Base-by-base conservation (phyloP, 495 filamentous ascomycete genomes). In the Xeromyces bisporus region DNA sequence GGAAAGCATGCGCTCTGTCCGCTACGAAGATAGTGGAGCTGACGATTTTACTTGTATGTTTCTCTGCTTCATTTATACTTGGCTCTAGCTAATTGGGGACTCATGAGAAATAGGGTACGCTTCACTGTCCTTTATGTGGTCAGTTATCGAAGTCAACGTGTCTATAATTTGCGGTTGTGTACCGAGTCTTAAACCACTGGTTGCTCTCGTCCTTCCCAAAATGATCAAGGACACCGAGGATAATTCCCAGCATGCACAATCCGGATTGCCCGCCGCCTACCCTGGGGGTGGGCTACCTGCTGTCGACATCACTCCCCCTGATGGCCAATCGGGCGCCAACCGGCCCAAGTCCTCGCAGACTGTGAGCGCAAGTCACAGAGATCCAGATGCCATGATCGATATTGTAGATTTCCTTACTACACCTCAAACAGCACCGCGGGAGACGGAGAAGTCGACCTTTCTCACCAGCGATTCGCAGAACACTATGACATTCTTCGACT, bases 71-170 rank as follows among this genome's bases (percentile, higher is more conserved):
- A 14, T 24, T 7, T 14, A 12, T 0, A 18, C 10, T 15, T 3
- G 1, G 31, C 14, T 26, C 21, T 6, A 15, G 16, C 15, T 8
- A 20, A 17, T 28, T 36, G 15, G 34, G 18, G 20, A 15, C 16
- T 32, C 6, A 14, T 7, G 11, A 2, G 31, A 7, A 8, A 8
- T 53, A 47, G 76, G 71, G 76, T 80, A 84, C 50, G 84, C 76
- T 2, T 80, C 83, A 3, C 50, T 82, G 1, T 78, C 82, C 0
- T 80, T 91, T 47, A 84, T 93, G 77, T 94, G 84, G 85, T 86
- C 79, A 11, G 80, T 75, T 6, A 69, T 94, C 36, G 85, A 93
- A 50, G 82, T 93, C 50, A 85, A 92, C 42, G 62, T 84, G 6
- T 84, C 84, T 6, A 80, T 93, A 33, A 77, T 86, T 25, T 89